Conservation (phyloP, 768 basidiomycete genomes). For the Obba rivulosa region DNA sequence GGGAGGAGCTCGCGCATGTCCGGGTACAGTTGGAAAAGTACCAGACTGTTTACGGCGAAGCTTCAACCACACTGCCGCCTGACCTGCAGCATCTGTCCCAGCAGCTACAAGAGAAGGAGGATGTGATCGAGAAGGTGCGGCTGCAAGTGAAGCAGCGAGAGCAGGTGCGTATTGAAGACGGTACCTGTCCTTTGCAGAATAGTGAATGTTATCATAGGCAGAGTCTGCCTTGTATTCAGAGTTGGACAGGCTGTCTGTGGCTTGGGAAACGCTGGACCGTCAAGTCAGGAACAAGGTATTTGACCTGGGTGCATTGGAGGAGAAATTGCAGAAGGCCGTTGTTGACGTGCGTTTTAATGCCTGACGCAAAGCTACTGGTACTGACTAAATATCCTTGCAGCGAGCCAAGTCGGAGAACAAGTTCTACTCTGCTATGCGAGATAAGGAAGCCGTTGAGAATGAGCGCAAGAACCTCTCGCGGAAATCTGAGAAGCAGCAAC, state of each 20-base stretch:
- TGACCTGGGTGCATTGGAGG: conserved; percentile 71
- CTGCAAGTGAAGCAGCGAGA: conserved; percentile 61
- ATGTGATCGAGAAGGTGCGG: conserved; percentile 56
- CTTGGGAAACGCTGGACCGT: conserved; percentile 81
- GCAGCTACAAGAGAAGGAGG: conserved; percentile 60
- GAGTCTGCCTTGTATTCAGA: conserved; percentile 78
- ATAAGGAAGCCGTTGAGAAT: conserved; percentile 75
- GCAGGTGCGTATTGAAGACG: conserved; percentile 39
- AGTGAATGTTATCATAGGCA: conserved; percentile 36
- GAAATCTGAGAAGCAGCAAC: conserved; percentile 52
- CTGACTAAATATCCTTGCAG: conserved; percentile 33
- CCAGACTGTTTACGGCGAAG: conserved; percentile 56
- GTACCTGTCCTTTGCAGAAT: neutral
- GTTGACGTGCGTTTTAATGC: conserved; percentile 54
- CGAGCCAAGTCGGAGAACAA: conserved; percentile 97
- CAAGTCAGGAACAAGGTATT: conserved; percentile 84
- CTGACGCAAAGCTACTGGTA: neutral
- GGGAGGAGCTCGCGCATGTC: conserved; percentile 41
- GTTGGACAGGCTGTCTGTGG: conserved; percentile 76
- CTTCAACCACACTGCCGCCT: conserved; percentile 35
- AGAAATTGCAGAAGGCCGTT: conserved; percentile 54
- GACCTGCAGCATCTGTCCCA: conserved; percentile 49
- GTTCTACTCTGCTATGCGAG: conserved; percentile 85
- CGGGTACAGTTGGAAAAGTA: conserved; percentile 54
- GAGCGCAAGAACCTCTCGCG: conserved; percentile 65